These are phyloP conservation scores for Tuber melanosporum DNA, from an alignment of 495 filamentous ascomycete genomes.

Conservation along the genomic window DNA sequence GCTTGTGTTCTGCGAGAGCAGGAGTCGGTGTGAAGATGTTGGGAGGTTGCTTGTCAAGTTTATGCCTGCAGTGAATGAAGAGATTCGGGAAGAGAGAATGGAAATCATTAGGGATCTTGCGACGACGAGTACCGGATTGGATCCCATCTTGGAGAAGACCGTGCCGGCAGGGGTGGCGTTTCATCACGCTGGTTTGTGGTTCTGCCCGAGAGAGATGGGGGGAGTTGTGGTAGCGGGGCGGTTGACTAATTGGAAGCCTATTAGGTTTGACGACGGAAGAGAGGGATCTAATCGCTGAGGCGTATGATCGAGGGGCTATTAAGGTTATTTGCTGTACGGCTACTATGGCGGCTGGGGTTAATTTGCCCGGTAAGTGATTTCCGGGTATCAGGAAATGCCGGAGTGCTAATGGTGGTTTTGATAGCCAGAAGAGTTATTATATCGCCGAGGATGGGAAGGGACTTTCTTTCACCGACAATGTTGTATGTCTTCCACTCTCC, in stretches of 20 bases:
- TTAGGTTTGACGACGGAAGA: conserved; percentile 70
- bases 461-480: conserved; percentile 70
- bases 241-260: not conserved
- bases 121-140: conserved; percentile 60
- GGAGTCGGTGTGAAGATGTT: conserved; percentile 44
- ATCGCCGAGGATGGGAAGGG: conserved; percentile 70
- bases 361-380: conserved; percentile 48
- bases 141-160: conserved; percentile 59
- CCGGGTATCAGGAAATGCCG: not conserved
- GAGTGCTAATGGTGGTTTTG: not conserved
- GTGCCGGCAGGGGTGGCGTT: conserved; percentile 65
- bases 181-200: conserved; percentile 51
- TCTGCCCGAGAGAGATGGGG: not conserved
- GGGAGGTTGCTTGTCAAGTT: conserved; percentile 51
- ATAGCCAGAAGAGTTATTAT: conserved; percentile 68
- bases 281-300: conserved; percentile 63
- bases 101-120: conserved; percentile 65
- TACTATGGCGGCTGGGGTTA: conserved; percentile 79
- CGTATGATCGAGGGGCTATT: conserved; percentile 64
- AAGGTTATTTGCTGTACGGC: conserved; percentile 75
- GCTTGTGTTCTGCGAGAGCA: conserved; percentile 69
- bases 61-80: conserved; percentile 54
- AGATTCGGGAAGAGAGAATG: conserved; percentile 53
- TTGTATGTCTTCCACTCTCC: conserved; percentile 47
- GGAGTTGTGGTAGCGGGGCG: not conserved